Conservation (phyloP, 495 filamentous ascomycete species). For the Lepidopterella palustris region DNA sequence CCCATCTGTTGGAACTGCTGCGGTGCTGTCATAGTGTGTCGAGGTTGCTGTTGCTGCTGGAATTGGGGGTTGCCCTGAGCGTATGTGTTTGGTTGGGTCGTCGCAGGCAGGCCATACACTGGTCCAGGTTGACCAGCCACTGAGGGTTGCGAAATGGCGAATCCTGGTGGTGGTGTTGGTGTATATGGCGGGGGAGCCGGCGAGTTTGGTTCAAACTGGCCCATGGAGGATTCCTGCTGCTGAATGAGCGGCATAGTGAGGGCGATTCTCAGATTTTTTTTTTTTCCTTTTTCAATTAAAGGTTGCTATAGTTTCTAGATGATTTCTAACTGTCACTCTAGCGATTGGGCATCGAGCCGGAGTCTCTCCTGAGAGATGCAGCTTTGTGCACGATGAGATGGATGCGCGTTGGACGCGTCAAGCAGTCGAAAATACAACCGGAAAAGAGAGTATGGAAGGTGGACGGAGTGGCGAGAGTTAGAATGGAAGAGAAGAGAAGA, state of each 20-base stretch:
- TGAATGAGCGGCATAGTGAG: background rate
- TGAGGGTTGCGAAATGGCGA: background rate
- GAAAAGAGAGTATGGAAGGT: background rate
- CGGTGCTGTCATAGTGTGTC: background rate
- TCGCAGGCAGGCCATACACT: background rate
- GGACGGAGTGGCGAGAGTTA: background rate
- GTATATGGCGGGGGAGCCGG: conserved; percentile 16
- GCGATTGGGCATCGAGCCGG: no score
- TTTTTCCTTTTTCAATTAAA: no score
- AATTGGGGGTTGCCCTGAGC: background rate
- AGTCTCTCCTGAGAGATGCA: no score
- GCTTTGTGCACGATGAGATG: no score
- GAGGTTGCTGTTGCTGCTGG: background rate
- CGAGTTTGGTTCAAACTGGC: conserved; percentile 10
- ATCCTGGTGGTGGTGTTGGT: conserved; percentile 9
- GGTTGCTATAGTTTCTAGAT: no score
- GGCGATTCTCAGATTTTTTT: no score
- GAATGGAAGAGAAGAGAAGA: conserved; percentile 3
- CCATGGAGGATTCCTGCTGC: background rate
- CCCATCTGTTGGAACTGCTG: conserved; percentile 1
- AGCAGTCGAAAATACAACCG: background rate
- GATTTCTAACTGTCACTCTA: no score
- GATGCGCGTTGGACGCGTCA: no score
- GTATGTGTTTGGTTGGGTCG: background rate
- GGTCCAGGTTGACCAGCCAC: background rate